Percentiles rank a stretch among this genome's conserved stretches.
phyloP scores from a whole-genome alignment of 306 rosid species.

The Quercus berberidifolia region DNA sequence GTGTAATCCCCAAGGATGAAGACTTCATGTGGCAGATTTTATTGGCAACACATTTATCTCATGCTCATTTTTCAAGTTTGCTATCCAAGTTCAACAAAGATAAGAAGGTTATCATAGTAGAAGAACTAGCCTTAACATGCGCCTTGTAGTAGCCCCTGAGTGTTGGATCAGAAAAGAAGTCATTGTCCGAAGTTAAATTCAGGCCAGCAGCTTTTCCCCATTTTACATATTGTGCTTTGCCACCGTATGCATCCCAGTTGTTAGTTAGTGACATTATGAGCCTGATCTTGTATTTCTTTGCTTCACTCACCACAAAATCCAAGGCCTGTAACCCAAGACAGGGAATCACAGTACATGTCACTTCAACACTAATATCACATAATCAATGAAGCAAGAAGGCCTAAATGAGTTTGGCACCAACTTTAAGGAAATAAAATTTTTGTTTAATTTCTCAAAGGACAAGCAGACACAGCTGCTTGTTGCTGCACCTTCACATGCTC shows the following conservation, averaged over 20 bases:
- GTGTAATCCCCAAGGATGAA: not conserved
- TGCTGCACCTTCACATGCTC: not conserved
- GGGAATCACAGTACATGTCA: not conserved
- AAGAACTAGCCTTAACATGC: slow-evolving; percentile 70
- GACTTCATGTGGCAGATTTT: not conserved
- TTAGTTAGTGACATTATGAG: slow-evolving; percentile 71
- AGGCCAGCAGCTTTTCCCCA: slow-evolving; percentile 94
- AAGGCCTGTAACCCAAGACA: slow-evolving; percentile 49
- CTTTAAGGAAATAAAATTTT: not conserved
- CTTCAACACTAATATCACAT: not conserved
- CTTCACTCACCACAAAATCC: slow-evolving; percentile 92
- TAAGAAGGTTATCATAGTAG: not conserved
- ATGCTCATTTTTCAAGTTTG: not conserved
- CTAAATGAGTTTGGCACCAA: not conserved
- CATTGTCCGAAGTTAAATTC: slow-evolving; percentile 77
- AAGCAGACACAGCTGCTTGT: not conserved
- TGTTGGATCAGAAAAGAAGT: slow-evolving; percentile 80
- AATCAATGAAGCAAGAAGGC: no score
- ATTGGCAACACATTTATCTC: not conserved
- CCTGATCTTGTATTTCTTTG: slow-evolving; percentile 77
- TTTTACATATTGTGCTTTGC: slow-evolving; percentile 87
- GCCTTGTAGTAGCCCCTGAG: slow-evolving; percentile 80
- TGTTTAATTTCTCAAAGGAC: not conserved
- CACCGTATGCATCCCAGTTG: slow-evolving; percentile 99
- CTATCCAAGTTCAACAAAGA: not conserved